These are phyloP conservation scores for Scheffersomyces segobiensis DNA, from an alignment of 1,139 yeast genomes.

Conservation along the genomic window DNA sequence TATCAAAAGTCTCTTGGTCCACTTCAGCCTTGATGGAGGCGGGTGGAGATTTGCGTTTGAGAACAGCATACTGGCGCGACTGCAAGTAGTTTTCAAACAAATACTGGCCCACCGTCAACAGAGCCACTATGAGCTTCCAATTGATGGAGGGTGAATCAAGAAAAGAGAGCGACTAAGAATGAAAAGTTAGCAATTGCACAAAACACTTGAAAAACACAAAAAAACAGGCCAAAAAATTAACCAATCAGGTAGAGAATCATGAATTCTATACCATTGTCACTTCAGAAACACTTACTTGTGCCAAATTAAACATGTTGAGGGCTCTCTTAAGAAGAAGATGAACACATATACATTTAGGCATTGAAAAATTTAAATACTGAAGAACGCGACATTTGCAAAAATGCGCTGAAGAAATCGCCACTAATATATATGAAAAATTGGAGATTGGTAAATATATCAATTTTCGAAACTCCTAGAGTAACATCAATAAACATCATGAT, in stretches of 20 bases:
- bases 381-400: not conserved
- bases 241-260: not conserved
- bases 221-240: too few relatives aligned
- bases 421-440: not conserved
- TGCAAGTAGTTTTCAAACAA: conserved; percentile 72
- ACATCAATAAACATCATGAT: too few relatives aligned
- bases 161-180: conserved; percentile 28
- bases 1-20: conserved; percentile 69
- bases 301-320: conserved; percentile 17
- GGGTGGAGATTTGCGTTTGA: conserved; percentile 59
- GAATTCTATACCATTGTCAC: not conserved
- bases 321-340: not conserved
- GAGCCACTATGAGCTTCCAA: conserved; percentile 77
- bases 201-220: not conserved
- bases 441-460: too few relatives aligned
- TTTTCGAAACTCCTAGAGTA: not conserved
- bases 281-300: conserved; percentile 17
- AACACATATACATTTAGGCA: not conserved
- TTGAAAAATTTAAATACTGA: not conserved
- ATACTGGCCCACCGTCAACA: conserved; percentile 75
- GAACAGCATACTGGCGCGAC: conserved; percentile 73
- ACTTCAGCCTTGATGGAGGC: conserved; percentile 63
- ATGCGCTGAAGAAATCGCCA: not conserved
- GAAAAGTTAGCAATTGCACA: conserved; percentile 8
- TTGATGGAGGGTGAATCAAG: conserved; percentile 62